phyloP scores from a whole-genome alignment of 2,329 filamentous ascomycete genomes.

The Grosmannia serpens region DNA sequence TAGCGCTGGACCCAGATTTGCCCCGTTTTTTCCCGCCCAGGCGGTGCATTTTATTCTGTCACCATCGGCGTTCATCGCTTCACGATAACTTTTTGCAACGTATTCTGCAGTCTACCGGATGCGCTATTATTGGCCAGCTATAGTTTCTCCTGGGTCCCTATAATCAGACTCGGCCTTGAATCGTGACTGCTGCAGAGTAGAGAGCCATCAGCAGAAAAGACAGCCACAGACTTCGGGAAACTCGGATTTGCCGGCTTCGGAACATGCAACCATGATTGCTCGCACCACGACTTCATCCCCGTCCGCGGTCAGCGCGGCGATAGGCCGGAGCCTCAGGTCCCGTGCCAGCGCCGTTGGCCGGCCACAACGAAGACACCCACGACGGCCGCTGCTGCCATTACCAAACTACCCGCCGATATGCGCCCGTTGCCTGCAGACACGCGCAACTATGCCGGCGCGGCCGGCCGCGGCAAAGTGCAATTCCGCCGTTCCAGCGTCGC shows the following conservation, averaged over 20 bases:
- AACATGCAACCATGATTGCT: neutral
- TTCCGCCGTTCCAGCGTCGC: neutral
- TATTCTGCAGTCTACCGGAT: neutral
- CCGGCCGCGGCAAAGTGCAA: neutral
- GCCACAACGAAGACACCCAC: neutral
- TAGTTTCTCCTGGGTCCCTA: too few species aligned
- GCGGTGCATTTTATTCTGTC: neutral
- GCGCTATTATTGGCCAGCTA: too few species aligned
- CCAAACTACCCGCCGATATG: conserved; percentile 1
- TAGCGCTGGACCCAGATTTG: neutral
- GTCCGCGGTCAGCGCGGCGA: neutral
- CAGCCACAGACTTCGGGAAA: neutral
- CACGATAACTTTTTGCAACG: neutral
- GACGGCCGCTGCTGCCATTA: conserved; percentile 1
- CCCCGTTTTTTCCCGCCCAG: neutral
- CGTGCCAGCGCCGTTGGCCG: neutral
- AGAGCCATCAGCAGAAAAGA: neutral
- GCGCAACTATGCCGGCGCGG: neutral
- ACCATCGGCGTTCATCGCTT: neutral
- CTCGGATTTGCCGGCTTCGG: neutral
- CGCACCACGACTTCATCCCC: neutral
- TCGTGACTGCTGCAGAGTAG: neutral
- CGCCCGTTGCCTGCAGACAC: conserved; percentile 8
- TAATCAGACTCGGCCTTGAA: too few species aligned
- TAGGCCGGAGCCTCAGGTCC: neutral